Evolutionary conservation across 768 basidiomycete genomes (phyloP).

Genomic region (Lactifluus hygrophoroides): DNA sequence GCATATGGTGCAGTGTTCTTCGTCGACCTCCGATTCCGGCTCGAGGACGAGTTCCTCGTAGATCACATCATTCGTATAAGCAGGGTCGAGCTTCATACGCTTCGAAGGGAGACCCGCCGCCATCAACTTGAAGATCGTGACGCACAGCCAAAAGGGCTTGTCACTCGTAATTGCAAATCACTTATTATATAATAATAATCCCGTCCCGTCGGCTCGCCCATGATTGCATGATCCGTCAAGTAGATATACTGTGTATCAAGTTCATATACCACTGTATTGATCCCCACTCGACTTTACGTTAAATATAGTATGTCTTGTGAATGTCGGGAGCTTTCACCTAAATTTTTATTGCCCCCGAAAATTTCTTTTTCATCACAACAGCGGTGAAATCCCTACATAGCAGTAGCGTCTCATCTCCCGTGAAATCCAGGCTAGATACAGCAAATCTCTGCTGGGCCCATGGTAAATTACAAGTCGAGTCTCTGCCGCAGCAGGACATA

Average conservation of each 20-base stretch:
- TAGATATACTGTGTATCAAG: no score
- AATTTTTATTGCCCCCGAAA: background rate
- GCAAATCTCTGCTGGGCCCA: background rate
- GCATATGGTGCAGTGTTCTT: slow-evolving; percentile 79
- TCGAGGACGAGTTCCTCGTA: background rate
- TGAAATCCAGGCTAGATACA: background rate
- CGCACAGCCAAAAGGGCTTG: no score
- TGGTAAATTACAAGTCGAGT: background rate
- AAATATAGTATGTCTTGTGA: background rate
- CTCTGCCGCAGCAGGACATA: background rate
- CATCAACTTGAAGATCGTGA: background rate
- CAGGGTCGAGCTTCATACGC: background rate
- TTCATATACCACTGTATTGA: background rate
- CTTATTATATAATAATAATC: no score
- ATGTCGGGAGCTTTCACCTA: background rate
- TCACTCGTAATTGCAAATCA: no score
- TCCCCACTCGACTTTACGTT: background rate
- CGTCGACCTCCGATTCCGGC: slow-evolving; percentile 30
- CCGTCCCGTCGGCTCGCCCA: background rate
- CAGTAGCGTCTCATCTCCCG: background rate
- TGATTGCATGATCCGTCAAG: no score
- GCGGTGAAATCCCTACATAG: background rate
- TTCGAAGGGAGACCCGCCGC: background rate
- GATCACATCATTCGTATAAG: background rate
- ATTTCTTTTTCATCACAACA: background rate